Evolutionary conservation across 192 early-diverging fungal genomes (phyloP).

Genomic region (Entophlyctis luteolus): DNA sequence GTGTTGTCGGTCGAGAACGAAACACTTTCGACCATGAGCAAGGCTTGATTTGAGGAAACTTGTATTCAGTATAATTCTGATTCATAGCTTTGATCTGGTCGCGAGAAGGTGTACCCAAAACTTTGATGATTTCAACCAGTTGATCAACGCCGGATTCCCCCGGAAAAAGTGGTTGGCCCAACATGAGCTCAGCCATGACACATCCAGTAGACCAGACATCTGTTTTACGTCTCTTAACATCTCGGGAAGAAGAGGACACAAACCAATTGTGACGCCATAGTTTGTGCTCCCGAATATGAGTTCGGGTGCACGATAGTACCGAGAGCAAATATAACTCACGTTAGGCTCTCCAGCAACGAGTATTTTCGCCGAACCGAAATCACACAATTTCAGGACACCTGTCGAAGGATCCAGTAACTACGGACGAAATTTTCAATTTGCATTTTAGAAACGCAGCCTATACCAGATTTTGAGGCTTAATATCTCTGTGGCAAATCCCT

Average conservation of each 20-base stretch:
- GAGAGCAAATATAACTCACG: conserved; percentile 96
- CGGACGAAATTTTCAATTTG: background rate
- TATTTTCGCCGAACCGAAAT: conserved; percentile 97
- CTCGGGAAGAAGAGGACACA: too few relatives aligned
- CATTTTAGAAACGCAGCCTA: conserved; percentile 18
- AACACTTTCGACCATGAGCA: conserved; percentile 88
- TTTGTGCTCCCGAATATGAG: conserved; percentile 94
- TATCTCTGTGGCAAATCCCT: conserved; percentile 98
- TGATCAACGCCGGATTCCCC: conserved; percentile 98
- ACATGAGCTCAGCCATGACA: conserved; percentile 95
- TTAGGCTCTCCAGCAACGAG: conserved; percentile 95
- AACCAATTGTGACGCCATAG: conserved; percentile 76
- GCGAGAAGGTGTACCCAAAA: conserved; percentile 92
- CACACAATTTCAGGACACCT: conserved; percentile 95
- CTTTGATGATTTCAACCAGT: conserved; percentile 99
- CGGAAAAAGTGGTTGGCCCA: conserved; percentile 91
- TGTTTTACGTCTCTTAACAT: too few relatives aligned
- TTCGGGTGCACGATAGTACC: conserved; percentile 96
- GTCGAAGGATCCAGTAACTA: conserved; percentile 78
- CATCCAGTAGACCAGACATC: conserved; percentile 96
- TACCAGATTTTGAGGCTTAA: conserved; percentile 97
- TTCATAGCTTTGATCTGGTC: conserved; percentile 98
- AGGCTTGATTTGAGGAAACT: conserved; percentile 97
- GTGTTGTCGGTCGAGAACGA: conserved; percentile 72
- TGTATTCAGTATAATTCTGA: conserved; percentile 97